These are phyloP conservation scores for Cercospora sp. DNA, from an alignment of 2,329 filamentous ascomycete species.

Conservation along the genomic window DNA sequence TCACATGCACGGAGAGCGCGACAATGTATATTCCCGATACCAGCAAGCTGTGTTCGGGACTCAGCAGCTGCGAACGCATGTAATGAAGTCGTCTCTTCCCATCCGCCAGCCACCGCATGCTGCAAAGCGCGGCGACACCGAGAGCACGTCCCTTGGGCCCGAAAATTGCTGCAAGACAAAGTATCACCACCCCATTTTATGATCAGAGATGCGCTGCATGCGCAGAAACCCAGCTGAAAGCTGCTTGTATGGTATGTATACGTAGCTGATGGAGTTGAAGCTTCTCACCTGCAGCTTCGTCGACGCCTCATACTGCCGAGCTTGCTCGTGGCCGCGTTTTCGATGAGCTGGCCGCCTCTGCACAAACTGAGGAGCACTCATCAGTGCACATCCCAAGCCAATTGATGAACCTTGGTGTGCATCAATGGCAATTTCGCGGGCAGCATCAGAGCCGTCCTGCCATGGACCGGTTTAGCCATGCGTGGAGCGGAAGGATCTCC, in stretches of 20 bases:
- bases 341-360: neutral
- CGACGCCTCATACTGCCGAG: neutral
- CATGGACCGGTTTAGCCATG: neutral
- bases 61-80: constrained; percentile 1
- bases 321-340: constrained; percentile 1
- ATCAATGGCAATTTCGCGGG: neutral
- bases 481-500: constrained; percentile 4
- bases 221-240: neutral
- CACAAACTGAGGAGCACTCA: neutral
- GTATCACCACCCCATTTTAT: neutral
- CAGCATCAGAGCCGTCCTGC: neutral
- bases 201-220: neutral
- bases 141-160: neutral
- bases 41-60: neutral
- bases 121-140: neutral
- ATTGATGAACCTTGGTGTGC: neutral
- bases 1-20: neutral
- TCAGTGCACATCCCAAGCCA: neutral
- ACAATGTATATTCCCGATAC: neutral
- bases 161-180: neutral
- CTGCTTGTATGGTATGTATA: neutral
- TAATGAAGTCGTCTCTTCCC: neutral
- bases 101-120: neutral
- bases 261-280: constrained; percentile 5
- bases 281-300: constrained; percentile 2